Percentiles rank a stretch among this genome's conserved stretches.
These are phyloP conservation scores for Parachlorella kessleri DNA, from an alignment of 139 green algal genomes.

Conservation along the genomic window DNA sequence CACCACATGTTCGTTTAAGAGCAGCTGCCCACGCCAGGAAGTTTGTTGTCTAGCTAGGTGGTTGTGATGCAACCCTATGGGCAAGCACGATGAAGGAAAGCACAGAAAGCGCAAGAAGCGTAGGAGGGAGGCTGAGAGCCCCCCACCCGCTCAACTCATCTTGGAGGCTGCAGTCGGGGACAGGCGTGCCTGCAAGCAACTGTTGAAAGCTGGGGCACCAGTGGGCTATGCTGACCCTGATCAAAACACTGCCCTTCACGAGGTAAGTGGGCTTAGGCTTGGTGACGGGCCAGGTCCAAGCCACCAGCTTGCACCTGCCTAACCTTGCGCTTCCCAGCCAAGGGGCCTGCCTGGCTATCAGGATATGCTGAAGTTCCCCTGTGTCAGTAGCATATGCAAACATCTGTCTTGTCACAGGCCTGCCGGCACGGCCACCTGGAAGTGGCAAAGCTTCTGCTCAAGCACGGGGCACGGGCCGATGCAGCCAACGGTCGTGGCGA, in stretches of 20 bases:
- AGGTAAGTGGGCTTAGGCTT: neutral
- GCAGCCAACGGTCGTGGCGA: conserved; percentile 47
- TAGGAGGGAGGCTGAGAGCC: neutral
- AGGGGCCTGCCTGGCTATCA: neutral
- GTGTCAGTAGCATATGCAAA: neutral
- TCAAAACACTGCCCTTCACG: conserved; percentile 25
- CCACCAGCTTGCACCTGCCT: neutral
- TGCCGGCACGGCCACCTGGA: conserved; percentile 31
- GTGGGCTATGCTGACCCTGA: conserved; percentile 26
- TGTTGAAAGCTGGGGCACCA: conserved; percentile 20
- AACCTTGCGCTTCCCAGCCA: neutral
- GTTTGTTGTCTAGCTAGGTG: too few species aligned
- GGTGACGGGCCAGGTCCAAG: too few species aligned
- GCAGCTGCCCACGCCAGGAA: too few species aligned
- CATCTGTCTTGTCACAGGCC: conserved; percentile 9
- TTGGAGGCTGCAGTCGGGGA: conserved; percentile 26
- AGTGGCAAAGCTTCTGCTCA: conserved; percentile 22
- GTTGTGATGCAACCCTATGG: too few species aligned
- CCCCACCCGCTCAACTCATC: conserved; percentile 15
- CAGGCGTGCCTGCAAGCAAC: conserved; percentile 1
- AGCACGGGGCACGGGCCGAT: conserved; percentile 19
- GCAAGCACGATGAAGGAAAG: neutral
- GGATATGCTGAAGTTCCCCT: neutral
- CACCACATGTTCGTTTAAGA: too few species aligned
- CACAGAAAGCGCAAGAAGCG: conserved; percentile 9